Evolutionary conservation across 2,329 filamentous ascomycete species (phyloP).

Genomic region (Aspergillaceae sp.): DNA sequence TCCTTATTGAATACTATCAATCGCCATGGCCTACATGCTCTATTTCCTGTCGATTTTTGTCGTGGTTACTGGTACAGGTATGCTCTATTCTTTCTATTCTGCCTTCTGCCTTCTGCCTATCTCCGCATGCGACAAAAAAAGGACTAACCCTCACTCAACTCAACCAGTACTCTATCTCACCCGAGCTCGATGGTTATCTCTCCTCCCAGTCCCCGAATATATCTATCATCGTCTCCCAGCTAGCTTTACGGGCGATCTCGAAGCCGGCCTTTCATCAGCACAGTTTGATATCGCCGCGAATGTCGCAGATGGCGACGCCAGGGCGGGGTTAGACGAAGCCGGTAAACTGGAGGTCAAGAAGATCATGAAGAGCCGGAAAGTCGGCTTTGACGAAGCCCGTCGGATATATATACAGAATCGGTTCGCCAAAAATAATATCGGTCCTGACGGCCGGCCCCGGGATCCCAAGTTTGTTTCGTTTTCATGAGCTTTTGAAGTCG

Average conservation of each 20-base stretch:
- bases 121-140: too few species aligned
- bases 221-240: conserved; percentile 70
- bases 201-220: conserved; percentile 57
- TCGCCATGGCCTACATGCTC: conserved; percentile 64
- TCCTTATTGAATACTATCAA: background rate
- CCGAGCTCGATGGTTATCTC: conserved; percentile 65
- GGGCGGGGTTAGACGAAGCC: conserved; percentile 69
- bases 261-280: conserved; percentile 72
- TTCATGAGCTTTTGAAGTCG: conserved; percentile 41
- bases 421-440: conserved; percentile 83
- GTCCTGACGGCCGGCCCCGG: conserved; percentile 72
- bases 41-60: conserved; percentile 66
- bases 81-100: conserved; percentile 11
- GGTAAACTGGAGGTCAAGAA: conserved; percentile 74
- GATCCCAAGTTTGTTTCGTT: conserved; percentile 97
- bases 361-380: conserved; percentile 79
- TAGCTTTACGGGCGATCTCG: conserved; percentile 74
- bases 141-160: background rate
- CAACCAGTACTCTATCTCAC: conserved; percentile 65
- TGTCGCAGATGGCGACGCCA: conserved; percentile 65
- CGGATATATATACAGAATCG: conserved; percentile 75
- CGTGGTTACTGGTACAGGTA: conserved; percentile 63
- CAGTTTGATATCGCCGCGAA: conserved; percentile 80
- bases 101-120: background rate
- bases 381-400: conserved; percentile 86